Evolutionary conservation across 129 eudicot species (phyloP).

Genomic region (Flaveria sonorensis): DNA sequence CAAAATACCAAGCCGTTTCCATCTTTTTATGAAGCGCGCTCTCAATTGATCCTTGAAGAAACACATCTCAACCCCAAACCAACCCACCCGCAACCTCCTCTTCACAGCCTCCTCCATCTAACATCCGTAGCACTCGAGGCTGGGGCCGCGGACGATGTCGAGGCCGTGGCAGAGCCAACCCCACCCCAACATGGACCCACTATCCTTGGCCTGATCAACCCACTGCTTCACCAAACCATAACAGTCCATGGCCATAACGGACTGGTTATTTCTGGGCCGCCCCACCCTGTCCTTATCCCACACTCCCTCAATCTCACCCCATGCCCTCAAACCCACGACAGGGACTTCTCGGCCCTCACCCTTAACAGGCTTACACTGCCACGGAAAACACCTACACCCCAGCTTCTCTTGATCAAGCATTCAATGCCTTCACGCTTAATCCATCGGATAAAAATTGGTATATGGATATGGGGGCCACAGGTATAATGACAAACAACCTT

Average conservation of each 20-base stretch:
- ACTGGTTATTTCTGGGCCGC: neutral
- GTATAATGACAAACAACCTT: neutral
- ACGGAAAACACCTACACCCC: neutral
- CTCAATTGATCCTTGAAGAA: neutral
- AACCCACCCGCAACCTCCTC: no score
- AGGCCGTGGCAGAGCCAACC: neutral
- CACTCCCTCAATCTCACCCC: neutral
- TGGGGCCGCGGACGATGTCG: neutral
- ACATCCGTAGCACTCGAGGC: neutral
- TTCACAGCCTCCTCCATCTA: no score
- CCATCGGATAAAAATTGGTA: neutral
- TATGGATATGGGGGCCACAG: no score
- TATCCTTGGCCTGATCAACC: neutral
- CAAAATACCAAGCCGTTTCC: neutral
- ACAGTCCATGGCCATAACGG: neutral
- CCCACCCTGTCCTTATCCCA: neutral
- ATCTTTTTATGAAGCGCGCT: neutral
- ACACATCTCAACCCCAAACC: neutral
- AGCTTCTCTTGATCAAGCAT: neutral
- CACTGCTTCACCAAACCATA: neutral
- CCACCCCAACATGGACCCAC: neutral
- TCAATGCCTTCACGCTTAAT: neutral
- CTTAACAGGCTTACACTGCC: neutral
- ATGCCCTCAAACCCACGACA: neutral
- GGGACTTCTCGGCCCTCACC: neutral